A percentile compares a stretch with the other conserved stretches of the same genome.
Evolutionary conservation across 176 grass and related monocot genomes (phyloP).

Genomic region (Ensete ventricosum): DNA sequence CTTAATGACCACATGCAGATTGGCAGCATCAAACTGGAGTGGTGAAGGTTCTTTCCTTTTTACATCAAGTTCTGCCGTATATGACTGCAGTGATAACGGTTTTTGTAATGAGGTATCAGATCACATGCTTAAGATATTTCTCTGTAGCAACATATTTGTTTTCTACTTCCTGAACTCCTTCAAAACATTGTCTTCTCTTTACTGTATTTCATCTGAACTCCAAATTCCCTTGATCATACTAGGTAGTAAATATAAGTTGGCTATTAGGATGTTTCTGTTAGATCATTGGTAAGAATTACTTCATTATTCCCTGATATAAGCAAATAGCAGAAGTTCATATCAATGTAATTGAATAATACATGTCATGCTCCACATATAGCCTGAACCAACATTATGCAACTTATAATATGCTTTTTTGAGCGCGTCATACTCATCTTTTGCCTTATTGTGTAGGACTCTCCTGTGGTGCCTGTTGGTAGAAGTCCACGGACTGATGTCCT

Average conservation of each 20-base stretch:
- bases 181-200: neutral
- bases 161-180: neutral
- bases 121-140: constrained; percentile 1
- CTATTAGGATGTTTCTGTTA: neutral
- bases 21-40: constrained; percentile 76
- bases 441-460: constrained; percentile 50
- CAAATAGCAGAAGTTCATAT: too few species aligned
- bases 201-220: neutral
- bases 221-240: neutral
- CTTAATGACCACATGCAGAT: constrained; percentile 30
- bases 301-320: too few species aligned
- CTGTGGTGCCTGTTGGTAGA: constrained; percentile 53
- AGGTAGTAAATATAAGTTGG: neutral
- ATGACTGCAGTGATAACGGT: constrained; percentile 64
- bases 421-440: neutral
- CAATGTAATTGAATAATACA: too few species aligned
- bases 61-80: constrained; percentile 73
- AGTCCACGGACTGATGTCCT: constrained; percentile 64
- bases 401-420: neutral
- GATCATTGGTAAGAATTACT: neutral
- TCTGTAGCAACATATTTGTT: neutral
- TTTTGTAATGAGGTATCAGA: constrained; percentile 61
- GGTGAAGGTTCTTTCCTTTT: constrained; percentile 87
- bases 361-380: neutral
- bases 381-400: neutral